Base-by-base conservation (phyloP, 208 protist genomes). In the Herpetomonas tarakana region DNA sequence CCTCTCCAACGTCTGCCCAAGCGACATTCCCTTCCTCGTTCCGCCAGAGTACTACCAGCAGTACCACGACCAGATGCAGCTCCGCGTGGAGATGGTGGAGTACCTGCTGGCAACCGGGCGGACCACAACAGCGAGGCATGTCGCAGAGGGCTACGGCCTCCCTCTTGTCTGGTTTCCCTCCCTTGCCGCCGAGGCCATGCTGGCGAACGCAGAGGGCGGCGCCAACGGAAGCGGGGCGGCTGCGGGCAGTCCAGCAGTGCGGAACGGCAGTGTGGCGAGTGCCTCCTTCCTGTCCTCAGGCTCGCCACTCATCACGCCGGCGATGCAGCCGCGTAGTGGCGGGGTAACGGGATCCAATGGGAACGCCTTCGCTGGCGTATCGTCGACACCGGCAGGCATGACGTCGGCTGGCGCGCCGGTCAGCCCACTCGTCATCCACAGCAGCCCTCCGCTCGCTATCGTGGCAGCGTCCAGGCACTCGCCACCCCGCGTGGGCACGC, bases 51-150 rank as follows among this genome's bases (percentile, higher is more conserved):
- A 89, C 51, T 76, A 87, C 54, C 45, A 55, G 11, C 65, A 71
- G 45, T 45, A 67, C 4, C 70, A 75, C 12, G 62, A 83, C 41
- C 65, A 75, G 38, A 49, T 94, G 49, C 67, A 68, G 22, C 63
- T 94, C 11, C 82, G 80, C 12, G 73, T 88, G 11, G 88, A 94
- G 35, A 82, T 94, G 60, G 74, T 94, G 1, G 65, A 86, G 27
- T 94, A 94, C 65, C 71, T 94, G 24, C 75, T 94, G 38, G 59
- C 67, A 9, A 94, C 88, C n/a, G 64, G 78, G 12, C 79, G 84
- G 12, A 46, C 65, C 28, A 59, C 52, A 30, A 66, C 89, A 18
- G 88, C 88, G 16, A 52, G 56, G 45, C 79, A 88, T 60, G 80
- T 91, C 19, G 68, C 72, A 2, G 61, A 78, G 2, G 54, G 63